Evolutionary conservation across 2,329 filamentous ascomycete genomes (phyloP).

Genomic region (Trematosphaeria pertusa): DNA sequence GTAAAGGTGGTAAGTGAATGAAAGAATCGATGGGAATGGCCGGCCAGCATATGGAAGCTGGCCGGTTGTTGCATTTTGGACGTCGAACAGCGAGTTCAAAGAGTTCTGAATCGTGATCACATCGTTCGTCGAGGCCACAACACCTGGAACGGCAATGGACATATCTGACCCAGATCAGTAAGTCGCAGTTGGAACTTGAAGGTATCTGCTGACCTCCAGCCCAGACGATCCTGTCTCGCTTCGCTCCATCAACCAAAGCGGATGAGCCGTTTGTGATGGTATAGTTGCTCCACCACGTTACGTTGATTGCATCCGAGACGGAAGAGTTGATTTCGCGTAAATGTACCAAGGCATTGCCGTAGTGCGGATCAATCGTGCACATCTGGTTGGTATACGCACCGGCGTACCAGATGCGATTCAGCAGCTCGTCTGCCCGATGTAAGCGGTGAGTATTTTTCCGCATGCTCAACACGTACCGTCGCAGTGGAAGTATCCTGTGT

Average conservation of each 20-base stretch:
- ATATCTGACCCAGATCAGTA: slow-evolving; percentile 54
- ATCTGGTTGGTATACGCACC: slow-evolving; percentile 50
- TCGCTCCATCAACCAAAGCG: slow-evolving; percentile 60
- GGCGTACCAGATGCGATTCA: slow-evolving; percentile 56
- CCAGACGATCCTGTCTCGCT: slow-evolving; percentile 67
- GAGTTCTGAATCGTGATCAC: slow-evolving; percentile 59
- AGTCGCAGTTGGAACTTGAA: neutral
- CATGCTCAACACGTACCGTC: slow-evolving; percentile 33
- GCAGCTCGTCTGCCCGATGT: slow-evolving; percentile 43
- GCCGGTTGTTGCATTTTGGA: slow-evolving; percentile 52
- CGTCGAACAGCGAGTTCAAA: slow-evolving; percentile 56
- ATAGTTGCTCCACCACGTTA: slow-evolving; percentile 51
- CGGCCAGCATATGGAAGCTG: slow-evolving; percentile 60
- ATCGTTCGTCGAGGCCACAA: slow-evolving; percentile 63
- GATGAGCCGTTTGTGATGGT: slow-evolving; percentile 51
- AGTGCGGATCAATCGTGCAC: slow-evolving; percentile 46
- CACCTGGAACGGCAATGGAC: slow-evolving; percentile 61
- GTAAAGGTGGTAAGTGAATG: slow-evolving; percentile 64
- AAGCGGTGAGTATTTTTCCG: neutral
- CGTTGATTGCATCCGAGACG: slow-evolving; percentile 38
- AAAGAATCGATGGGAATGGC: slow-evolving; percentile 50
- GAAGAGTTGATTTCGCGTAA: slow-evolving; percentile 36
- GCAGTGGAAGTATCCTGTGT: slow-evolving; percentile 53
- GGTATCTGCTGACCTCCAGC: slow-evolving; percentile 51
- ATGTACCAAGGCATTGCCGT: slow-evolving; percentile 47